These are phyloP conservation scores for Fonsecaea pedrosoi DNA, from an alignment of 2,329 filamentous ascomycete genomes.

Conservation along the genomic window DNA sequence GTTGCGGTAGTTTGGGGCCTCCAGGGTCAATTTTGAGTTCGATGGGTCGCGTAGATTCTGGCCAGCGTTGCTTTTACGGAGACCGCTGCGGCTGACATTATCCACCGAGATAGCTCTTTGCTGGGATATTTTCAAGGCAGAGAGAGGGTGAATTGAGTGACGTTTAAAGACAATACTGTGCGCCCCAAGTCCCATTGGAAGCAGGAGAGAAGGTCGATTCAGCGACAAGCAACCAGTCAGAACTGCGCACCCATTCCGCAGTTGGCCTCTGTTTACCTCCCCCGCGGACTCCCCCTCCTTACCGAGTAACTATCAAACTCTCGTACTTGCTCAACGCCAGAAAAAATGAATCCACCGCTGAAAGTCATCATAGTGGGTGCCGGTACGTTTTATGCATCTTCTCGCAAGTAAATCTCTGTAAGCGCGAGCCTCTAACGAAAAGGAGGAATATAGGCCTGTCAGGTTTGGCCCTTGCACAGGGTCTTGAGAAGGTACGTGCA, in stretches of 20 bases:
- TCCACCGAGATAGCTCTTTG: neutral
- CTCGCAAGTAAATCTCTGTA: no score
- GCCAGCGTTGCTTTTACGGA: neutral
- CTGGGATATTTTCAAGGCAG: neutral
- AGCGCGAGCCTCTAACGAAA: constrained; percentile 2
- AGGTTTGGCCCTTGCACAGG: constrained; percentile 33
- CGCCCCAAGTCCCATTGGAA: neutral
- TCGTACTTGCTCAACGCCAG: neutral
- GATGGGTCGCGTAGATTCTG: neutral
- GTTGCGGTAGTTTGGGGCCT: neutral
- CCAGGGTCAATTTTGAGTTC: neutral
- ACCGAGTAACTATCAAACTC: neutral
- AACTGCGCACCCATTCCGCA: neutral
- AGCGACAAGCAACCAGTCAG: neutral
- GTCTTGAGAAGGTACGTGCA: constrained; percentile 29
- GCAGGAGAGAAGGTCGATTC: neutral
- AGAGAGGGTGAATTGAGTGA: neutral
- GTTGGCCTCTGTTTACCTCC: neutral
- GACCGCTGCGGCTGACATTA: neutral
- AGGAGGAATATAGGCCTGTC: constrained; percentile 26
- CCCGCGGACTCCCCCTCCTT: neutral
- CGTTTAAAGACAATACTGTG: neutral
- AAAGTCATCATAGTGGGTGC: constrained; percentile 29
- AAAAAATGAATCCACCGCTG: constrained; percentile 21
- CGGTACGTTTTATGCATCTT: constrained; percentile 13